These are phyloP conservation scores for Hansenula lynferdii DNA, from an alignment of 1,139 yeast genomes.

Conservation along the genomic window DNA sequence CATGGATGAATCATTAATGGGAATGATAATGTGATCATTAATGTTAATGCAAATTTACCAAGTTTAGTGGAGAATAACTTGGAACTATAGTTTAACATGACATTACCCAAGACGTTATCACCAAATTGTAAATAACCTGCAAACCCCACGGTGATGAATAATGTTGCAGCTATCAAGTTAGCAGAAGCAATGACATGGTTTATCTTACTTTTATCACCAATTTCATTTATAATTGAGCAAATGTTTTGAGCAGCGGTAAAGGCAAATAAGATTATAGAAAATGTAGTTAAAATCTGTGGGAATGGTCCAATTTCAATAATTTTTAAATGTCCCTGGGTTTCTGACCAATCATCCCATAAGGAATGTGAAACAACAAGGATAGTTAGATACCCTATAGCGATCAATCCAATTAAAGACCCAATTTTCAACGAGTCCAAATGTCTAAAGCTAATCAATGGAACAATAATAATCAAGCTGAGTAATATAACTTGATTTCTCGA, in stretches of 20 bases:
- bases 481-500: conserved; percentile 58
- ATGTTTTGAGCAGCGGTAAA: conserved; percentile 94
- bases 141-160: conserved; percentile 69
- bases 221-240: conserved; percentile 86
- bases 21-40: conserved; percentile 81
- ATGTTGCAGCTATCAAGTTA: conserved; percentile 50
- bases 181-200: conserved; percentile 55
- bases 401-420: conserved; percentile 79
- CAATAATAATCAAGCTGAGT: conserved; percentile 52
- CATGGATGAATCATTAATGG: conserved; percentile 95
- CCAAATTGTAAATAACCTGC: conserved; percentile 90
- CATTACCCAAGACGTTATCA: conserved; percentile 69
- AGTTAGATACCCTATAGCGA: conserved; percentile 75
- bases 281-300: conserved; percentile 65
- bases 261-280: conserved; percentile 92
- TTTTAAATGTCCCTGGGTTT: conserved; percentile 48
- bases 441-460: conserved; percentile 72
- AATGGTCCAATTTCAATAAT: conserved; percentile 50
- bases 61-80: conserved; percentile 34
- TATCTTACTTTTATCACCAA: conserved; percentile 48
- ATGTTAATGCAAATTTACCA: conserved; percentile 72
- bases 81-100: conserved; percentile 57
- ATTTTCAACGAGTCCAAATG: conserved; percentile 81
- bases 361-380: conserved; percentile 69
- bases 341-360: conserved; percentile 41